phyloP scores from a whole-genome alignment of 139 green algal species.

The Dunaliella sp. region DNA sequence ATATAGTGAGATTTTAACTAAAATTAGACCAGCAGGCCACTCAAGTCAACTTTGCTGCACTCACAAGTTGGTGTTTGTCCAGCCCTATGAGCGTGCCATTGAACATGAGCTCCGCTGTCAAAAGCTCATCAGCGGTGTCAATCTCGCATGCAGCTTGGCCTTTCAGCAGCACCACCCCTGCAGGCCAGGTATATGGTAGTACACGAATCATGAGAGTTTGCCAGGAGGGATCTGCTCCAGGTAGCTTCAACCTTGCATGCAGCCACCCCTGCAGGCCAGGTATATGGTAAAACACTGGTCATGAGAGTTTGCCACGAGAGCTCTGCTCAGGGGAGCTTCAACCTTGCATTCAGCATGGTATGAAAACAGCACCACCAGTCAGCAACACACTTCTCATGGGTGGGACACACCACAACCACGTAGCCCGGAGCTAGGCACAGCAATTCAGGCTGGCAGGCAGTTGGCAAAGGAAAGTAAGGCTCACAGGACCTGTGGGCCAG shows the following conservation, averaged over 20 bases:
- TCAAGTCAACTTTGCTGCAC: background rate
- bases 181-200: too few relatives aligned
- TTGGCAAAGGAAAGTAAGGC: background rate
- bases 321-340: too few relatives aligned
- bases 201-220: too few relatives aligned
- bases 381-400: too few relatives aligned
- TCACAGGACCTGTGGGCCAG: too few relatives aligned
- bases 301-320: background rate
- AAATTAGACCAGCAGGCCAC: too few relatives aligned
- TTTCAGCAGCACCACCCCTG: constrained; percentile 54
- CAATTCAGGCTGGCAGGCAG: background rate
- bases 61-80: constrained; percentile 26
- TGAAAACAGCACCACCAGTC: constrained; percentile 54
- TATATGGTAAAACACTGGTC: too few relatives aligned
- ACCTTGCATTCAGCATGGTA: constrained; percentile 78
- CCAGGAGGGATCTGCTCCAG: too few relatives aligned
- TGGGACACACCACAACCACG: too few relatives aligned
- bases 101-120: constrained; percentile 81
- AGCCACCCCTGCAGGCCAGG: constrained; percentile 50
- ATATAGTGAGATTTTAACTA: too few relatives aligned
- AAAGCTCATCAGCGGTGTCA: constrained; percentile 83
- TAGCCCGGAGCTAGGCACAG: background rate
- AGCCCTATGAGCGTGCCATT: constrained; percentile 41
- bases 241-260: constrained; percentile 84
- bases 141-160: constrained; percentile 79